Percentiles rank a stretch among this genome's conserved stretches.
phyloP scores from a whole-genome alignment of 2,329 filamentous ascomycete species.

The Clonostachys rosea region DNA sequence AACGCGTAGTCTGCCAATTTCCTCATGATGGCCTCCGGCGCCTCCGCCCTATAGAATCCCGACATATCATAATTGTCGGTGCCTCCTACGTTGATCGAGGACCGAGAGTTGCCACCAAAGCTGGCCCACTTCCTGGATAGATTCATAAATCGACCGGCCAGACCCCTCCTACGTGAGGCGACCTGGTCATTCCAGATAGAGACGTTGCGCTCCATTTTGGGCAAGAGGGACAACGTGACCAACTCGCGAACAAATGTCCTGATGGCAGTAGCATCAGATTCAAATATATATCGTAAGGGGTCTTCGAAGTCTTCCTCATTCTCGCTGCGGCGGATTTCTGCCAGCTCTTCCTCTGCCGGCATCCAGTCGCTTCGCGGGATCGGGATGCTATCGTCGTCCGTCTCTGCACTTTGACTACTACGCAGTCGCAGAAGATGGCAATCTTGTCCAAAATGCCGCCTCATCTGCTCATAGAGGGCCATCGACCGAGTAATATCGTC shows the following conservation, averaged over 20 bases:
- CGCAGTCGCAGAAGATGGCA: slow-evolving; percentile 87
- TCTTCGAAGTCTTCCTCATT: slow-evolving; percentile 65
- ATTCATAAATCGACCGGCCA: slow-evolving; percentile 91
- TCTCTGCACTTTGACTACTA: slow-evolving; percentile 78
- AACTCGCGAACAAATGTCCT: slow-evolving; percentile 89
- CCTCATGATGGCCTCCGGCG: slow-evolving; percentile 85
- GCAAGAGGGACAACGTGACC: slow-evolving; percentile 89
- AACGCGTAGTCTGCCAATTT: slow-evolving; percentile 94
- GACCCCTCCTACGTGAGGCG: slow-evolving; percentile 79
- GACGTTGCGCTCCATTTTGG: slow-evolving; percentile 91
- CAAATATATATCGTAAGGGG: slow-evolving; percentile 76
- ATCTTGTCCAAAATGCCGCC: slow-evolving; percentile 92
- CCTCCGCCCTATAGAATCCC: slow-evolving; percentile 80
- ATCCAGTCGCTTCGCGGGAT: slow-evolving; percentile 85
- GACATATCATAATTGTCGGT: slow-evolving; percentile 73
- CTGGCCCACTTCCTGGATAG: slow-evolving; percentile 86
- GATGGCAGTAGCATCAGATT: slow-evolving; percentile 86
- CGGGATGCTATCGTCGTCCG: slow-evolving; percentile 84
- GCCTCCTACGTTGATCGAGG: slow-evolving; percentile 37
- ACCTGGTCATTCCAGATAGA: slow-evolving; percentile 97
- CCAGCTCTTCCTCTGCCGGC: slow-evolving; percentile 79
- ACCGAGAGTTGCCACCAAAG: slow-evolving; percentile 66
- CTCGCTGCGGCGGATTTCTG: slow-evolving; percentile 65
- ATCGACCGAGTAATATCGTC: slow-evolving; percentile 91
- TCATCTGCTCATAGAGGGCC: slow-evolving; percentile 95